Evolutionary conservation across 805 yeast species (phyloP).

Genomic region (Ogataea ramenticola): DNA sequence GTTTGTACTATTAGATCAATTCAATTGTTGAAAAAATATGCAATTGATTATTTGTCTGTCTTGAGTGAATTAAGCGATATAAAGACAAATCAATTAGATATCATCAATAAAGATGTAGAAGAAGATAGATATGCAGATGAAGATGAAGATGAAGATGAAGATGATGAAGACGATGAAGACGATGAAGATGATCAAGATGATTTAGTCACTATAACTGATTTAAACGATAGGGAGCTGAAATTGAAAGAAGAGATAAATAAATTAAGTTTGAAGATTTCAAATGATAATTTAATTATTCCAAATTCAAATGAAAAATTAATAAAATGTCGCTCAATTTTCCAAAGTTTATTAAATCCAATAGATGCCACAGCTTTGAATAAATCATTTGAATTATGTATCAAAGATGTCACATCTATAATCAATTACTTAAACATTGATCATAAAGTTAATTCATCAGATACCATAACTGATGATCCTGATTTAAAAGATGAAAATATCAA

Average conservation of each 20-base stretch:
- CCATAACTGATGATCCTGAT: too few relatives aligned
- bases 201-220: slow-evolving; percentile 3
- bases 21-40: slow-evolving; percentile 11
- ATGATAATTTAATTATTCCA: slow-evolving; percentile 16
- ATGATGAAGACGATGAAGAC: slow-evolving; percentile 1
- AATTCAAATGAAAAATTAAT: slow-evolving; percentile 16
- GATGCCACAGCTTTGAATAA: slow-evolving; percentile 14
- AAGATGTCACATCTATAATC: slow-evolving; percentile 14
- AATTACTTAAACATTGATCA: slow-evolving; percentile 10
- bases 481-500: slow-evolving; percentile 4
- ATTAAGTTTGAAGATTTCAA: slow-evolving; percentile 5
- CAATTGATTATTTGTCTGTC: slow-evolving; percentile 14
- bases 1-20: slow-evolving; percentile 15
- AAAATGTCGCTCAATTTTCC: slow-evolving; percentile 22
- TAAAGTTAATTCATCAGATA: slow-evolving; percentile 1
- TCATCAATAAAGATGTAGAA: background rate
- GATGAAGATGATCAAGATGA: background rate
- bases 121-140: slow-evolving; percentile 4
- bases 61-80: slow-evolving; percentile 4
- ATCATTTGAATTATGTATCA: slow-evolving; percentile 17
- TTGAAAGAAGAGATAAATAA: slow-evolving; percentile 6
- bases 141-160: slow-evolving; percentile 2
- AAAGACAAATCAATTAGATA: background rate
- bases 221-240: slow-evolving; percentile 5
- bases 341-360: slow-evolving; percentile 18